Evolutionary conservation across 2,329 filamentous ascomycete genomes (phyloP).

Genomic region (Xylariaceae sp.): DNA sequence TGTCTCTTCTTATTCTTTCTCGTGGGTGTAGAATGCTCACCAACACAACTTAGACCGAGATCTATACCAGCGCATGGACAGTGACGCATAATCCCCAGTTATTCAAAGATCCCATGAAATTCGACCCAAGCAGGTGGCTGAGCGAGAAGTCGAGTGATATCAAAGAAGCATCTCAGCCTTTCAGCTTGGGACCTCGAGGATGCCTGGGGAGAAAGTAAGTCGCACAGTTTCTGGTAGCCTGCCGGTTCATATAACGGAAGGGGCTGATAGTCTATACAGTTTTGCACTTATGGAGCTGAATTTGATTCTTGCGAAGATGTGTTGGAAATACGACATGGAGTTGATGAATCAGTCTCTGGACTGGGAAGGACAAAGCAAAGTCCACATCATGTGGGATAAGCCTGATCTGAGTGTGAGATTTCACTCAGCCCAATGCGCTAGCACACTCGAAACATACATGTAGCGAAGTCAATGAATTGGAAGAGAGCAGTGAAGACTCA

Average conservation of each 20-base stretch:
- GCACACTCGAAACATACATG: too few species aligned
- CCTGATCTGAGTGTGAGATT: too few species aligned
- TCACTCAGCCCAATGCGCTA: too few species aligned
- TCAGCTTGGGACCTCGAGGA: not conserved
- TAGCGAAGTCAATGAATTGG: too few species aligned
- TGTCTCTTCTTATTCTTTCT: too few species aligned
- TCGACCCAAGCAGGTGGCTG: not conserved
- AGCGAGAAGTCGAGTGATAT: not conserved
- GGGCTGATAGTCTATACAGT: slow-evolving; percentile 10
- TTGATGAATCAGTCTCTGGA: slow-evolving; percentile 30
- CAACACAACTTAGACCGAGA: too few species aligned
- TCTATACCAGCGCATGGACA: not conserved
- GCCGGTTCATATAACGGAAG: not conserved
- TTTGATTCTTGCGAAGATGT: slow-evolving; percentile 35
- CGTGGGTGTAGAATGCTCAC: too few species aligned
- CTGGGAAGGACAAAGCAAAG: too few species aligned
- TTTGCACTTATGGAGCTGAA: slow-evolving; percentile 37
- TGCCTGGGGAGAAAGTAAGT: not conserved
- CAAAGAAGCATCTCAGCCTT: not conserved
- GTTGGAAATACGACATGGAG: slow-evolving; percentile 36
- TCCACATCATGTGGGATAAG: too few species aligned
- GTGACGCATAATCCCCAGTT: not conserved
- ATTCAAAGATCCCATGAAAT: not conserved
- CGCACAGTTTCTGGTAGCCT: too few species aligned
- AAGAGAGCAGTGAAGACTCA: too few species aligned